Conservation (phyloP, 306 rosid species). For the Crataegus laevigata region DNA sequence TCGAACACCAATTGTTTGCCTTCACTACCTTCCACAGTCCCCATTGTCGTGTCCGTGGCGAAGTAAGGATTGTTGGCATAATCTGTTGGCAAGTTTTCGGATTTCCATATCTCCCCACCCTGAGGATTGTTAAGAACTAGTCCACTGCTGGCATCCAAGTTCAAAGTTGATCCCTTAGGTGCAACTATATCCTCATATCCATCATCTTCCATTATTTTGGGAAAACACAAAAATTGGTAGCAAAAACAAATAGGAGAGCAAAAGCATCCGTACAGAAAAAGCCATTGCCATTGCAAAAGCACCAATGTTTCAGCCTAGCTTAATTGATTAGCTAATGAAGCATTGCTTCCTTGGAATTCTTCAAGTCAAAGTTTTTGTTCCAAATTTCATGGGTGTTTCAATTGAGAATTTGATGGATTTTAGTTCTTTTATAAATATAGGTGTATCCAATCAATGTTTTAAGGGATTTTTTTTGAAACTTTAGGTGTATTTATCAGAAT, state of each 20-base stretch:
- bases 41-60: neutral
- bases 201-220: conserved; percentile 27
- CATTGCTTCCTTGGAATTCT: neutral
- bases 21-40: neutral
- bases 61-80: neutral
- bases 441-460: too few species aligned
- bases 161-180: neutral
- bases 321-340: neutral
- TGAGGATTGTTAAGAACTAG: too few species aligned
- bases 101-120: neutral
- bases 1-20: conserved; percentile 31
- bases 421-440: too few species aligned
- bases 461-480: too few species aligned
- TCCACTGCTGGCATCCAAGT: too few species aligned
- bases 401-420: too few species aligned
- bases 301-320: neutral
- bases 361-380: neutral
- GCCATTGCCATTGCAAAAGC: neutral
- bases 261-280: neutral
- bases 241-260: conserved; percentile 3
- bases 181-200: conserved; percentile 13
- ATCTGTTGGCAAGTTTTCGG: conserved; percentile 12
- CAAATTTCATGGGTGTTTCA: too few species aligned
- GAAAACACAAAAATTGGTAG: conserved; percentile 20
- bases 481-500: too few species aligned